Percentiles rank a stretch among this genome's conserved stretches.
These are phyloP conservation scores for Phylloporus rhodoxanthus DNA, from an alignment of 768 basidiomycete genomes.

Conservation along the genomic window DNA sequence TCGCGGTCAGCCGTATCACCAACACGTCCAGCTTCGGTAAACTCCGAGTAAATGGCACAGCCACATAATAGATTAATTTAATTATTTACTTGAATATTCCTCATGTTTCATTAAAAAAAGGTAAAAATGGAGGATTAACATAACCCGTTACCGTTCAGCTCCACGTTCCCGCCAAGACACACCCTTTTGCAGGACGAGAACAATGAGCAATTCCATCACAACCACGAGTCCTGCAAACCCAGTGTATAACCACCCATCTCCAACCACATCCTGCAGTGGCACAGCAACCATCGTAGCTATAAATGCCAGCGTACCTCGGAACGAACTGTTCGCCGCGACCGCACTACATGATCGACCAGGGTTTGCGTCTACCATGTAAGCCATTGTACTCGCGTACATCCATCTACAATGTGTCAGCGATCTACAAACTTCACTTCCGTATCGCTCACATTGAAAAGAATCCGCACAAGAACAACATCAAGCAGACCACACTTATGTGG, in stretches of 20 bases:
- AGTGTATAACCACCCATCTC: slow-evolving; percentile 78
- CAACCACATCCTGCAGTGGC: slow-evolving; percentile 67
- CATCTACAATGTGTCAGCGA: slow-evolving; percentile 31
- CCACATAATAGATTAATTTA: slow-evolving; percentile 5
- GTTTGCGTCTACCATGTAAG: slow-evolving; percentile 87
- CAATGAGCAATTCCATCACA: slow-evolving; percentile 46
- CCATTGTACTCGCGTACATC: slow-evolving; percentile 65
- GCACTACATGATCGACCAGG: slow-evolving; percentile 72
- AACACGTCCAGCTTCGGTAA: slow-evolving; percentile 21
- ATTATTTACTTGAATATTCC: not conserved
- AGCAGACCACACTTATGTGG: slow-evolving; percentile 62
- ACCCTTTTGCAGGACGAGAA: slow-evolving; percentile 60
- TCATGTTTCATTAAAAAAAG: not conserved
- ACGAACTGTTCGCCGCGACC: slow-evolving; percentile 69
- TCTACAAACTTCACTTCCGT: not conserved
- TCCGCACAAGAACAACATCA: slow-evolving; percentile 67
- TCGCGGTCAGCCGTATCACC: slow-evolving; percentile 19
- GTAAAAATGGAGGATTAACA: too few species aligned
- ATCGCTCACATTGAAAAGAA: slow-evolving; percentile 63
- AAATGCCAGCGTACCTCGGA: slow-evolving; percentile 66
- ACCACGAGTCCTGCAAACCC: slow-evolving; percentile 54
- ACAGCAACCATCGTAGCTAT: slow-evolving; percentile 67
- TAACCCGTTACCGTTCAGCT: too few species aligned
- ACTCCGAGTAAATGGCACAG: slow-evolving; percentile 14
- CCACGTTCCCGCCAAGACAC: slow-evolving; percentile 46